A percentile compares a stretch with the other conserved stretches of the same genome.
phyloP scores from a whole-genome alignment of 306 rosid species.

The Styphnolobium japonicum region DNA sequence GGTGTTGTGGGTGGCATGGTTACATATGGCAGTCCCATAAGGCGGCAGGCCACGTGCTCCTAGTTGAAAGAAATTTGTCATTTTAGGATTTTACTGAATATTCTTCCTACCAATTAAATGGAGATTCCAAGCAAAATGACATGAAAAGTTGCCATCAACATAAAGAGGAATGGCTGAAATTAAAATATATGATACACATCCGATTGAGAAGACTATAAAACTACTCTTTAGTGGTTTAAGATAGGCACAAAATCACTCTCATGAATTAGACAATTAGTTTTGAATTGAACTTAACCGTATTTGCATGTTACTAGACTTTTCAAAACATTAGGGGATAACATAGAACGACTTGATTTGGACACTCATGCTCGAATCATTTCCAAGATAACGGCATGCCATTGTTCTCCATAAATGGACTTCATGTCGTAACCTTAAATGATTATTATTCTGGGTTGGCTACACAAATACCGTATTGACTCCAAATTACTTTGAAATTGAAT shows the following conservation, averaged over 20 bases:
- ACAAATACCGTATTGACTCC: slow-evolving; percentile 27
- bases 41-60: slow-evolving; percentile 37
- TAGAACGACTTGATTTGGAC: slow-evolving; percentile 8
- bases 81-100: background rate
- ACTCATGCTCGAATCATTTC: slow-evolving; percentile 12
- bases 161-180: slow-evolving; percentile 41
- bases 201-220: background rate
- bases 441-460: slow-evolving; percentile 15
- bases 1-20: slow-evolving; percentile 31
- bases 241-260: slow-evolving; percentile 49
- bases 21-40: slow-evolving; percentile 25
- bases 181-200: slow-evolving; percentile 21
- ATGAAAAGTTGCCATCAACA: slow-evolving; percentile 38
- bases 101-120: slow-evolving; percentile 19
- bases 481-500: slow-evolving; percentile 17
- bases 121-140: slow-evolving; percentile 37
- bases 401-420: background rate
- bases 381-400: background rate
- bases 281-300: slow-evolving; percentile 35
- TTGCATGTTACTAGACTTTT: slow-evolving; percentile 25
- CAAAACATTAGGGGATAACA: background rate
- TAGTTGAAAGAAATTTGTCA: slow-evolving; percentile 31
- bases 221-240: slow-evolving; percentile 39
- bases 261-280: background rate
- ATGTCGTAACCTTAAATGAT: slow-evolving; percentile 19